Percentiles rank a stretch among this genome's conserved stretches.
phyloP scores from a whole-genome alignment of 1,139 yeast species.

The Lodderomyces jiufengensis region DNA sequence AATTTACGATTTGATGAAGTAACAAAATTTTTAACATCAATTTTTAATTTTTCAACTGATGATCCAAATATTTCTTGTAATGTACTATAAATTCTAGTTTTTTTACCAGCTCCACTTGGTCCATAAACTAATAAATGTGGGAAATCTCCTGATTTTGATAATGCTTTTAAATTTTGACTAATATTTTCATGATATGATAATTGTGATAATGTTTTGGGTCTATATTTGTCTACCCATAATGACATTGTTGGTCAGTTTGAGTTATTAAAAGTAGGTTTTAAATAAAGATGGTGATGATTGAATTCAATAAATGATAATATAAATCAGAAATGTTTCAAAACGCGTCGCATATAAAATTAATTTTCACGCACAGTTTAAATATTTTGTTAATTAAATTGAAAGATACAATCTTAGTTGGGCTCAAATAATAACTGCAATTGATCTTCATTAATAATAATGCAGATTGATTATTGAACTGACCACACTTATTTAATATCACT shows the following conservation, averaged over 20 bases:
- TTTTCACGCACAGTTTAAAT: too few relatives aligned
- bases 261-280: too few relatives aligned
- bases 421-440: too few relatives aligned
- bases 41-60: conserved; percentile 77
- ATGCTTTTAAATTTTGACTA: conserved; percentile 59
- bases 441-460: too few relatives aligned
- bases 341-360: too few relatives aligned
- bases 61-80: conserved; percentile 78
- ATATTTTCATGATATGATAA: conserved; percentile 67
- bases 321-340: too few relatives aligned
- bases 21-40: conserved; percentile 81
- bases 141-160: conserved; percentile 77
- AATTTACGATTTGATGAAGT: conserved; percentile 70
- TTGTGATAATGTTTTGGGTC: conserved; percentile 66
- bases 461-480: too few relatives aligned
- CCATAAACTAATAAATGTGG: conserved; percentile 93
- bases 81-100: conserved; percentile 84
- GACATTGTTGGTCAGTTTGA: conserved; percentile 67
- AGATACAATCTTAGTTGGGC: too few relatives aligned
- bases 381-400: too few relatives aligned
- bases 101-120: conserved; percentile 96
- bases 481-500: too few relatives aligned
- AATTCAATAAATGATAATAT: too few relatives aligned
- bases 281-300: too few relatives aligned
- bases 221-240: conserved; percentile 92